These are phyloP conservation scores for Camellia lanceoleosa DNA, from an alignment of 148 eudicot genomes.

Conservation along the genomic window DNA sequence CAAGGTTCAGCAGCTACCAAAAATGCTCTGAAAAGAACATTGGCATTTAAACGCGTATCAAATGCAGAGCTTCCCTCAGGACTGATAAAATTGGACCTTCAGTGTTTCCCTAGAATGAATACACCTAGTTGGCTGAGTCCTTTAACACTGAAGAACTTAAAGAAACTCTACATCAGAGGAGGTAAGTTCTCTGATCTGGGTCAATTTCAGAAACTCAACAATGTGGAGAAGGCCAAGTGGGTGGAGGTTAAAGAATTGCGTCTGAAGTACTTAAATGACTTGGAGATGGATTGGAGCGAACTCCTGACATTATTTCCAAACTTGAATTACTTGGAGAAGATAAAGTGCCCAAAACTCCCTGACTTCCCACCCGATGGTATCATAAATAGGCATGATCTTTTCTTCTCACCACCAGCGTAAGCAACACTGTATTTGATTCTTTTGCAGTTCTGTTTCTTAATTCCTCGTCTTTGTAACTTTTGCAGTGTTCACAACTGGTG, in stretches of 20 bases:
- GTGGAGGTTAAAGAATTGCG: slow-evolving; percentile 27
- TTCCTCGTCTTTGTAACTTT: not conserved
- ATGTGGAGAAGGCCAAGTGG: slow-evolving; percentile 10
- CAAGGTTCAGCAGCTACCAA: no score
- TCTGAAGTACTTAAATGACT: slow-evolving; percentile 1
- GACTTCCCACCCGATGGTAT: slow-evolving; percentile 26
- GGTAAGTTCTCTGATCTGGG: slow-evolving; percentile 33
- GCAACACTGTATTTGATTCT: not conserved
- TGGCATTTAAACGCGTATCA: not conserved
- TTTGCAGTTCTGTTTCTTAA: not conserved
- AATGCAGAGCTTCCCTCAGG: slow-evolving; percentile 1
- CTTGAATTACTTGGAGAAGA: slow-evolving; percentile 26
- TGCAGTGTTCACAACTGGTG: not conserved
- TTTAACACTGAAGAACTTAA: slow-evolving; percentile 8
- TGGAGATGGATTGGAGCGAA: slow-evolving; percentile 4
- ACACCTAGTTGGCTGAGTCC: slow-evolving; percentile 27
- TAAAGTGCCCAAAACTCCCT: slow-evolving; percentile 23
- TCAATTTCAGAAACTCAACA: slow-evolving; percentile 9
- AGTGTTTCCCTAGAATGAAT: slow-evolving; percentile 22
- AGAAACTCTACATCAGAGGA: slow-evolving; percentile 46
- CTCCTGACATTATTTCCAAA: slow-evolving; percentile 7
- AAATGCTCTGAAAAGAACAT: no score
- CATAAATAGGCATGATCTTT: not conserved
- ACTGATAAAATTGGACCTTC: slow-evolving; percentile 43
- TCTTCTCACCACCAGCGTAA: not conserved